These are phyloP conservation scores for Cutaneotrichosporon dermatis DNA, from an alignment of 1,284 basidiomycete species.

Conservation along the genomic window DNA sequence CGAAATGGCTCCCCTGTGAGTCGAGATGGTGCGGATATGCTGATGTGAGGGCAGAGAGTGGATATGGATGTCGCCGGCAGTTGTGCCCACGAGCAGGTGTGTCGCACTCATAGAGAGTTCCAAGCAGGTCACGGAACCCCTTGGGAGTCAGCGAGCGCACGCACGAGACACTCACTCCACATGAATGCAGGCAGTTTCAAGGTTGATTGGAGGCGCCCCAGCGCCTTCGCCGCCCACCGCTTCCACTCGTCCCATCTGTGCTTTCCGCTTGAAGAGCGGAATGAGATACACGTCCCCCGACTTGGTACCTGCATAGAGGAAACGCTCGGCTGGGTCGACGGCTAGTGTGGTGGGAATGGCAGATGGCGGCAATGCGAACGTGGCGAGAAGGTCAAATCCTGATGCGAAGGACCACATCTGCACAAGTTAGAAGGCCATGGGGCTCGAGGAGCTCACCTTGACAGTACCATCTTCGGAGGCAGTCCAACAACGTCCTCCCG, in stretches of 20 bases:
- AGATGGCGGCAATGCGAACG: conserved; percentile 73
- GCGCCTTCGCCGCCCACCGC: conserved; percentile 71
- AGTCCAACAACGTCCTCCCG: conserved; percentile 56
- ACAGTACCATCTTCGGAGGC: conserved; percentile 82
- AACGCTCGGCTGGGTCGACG: conserved; percentile 78
- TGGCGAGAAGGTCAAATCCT: conserved; percentile 65
- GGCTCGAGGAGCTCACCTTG: conserved; percentile 57
- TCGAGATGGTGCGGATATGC: conserved; percentile 68
- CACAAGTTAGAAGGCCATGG: not conserved
- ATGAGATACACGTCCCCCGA: conserved; percentile 74
- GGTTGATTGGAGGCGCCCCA: conserved; percentile 60
- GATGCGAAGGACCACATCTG: conserved; percentile 77
- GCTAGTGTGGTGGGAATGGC: conserved; percentile 55
- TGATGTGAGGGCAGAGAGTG: conserved; percentile 89
- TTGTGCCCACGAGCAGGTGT: conserved; percentile 69
- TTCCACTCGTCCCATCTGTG: conserved; percentile 53
- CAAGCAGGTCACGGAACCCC: conserved; percentile 61
- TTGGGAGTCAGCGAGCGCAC: conserved; percentile 6
- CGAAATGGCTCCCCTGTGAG: conserved; percentile 67
- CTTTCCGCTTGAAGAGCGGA: conserved; percentile 67
- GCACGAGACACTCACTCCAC: not conserved
- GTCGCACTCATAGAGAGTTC: conserved; percentile 69
- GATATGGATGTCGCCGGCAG: conserved; percentile 67
- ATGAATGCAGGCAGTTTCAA: conserved; percentile 33
- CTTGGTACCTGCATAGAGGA: conserved; percentile 75